A percentile compares a stretch with the other conserved stretches of the same genome.
Evolutionary conservation across 2,329 filamentous ascomycete species (phyloP).

Genomic region (Fusarium sarcochroum): DNA sequence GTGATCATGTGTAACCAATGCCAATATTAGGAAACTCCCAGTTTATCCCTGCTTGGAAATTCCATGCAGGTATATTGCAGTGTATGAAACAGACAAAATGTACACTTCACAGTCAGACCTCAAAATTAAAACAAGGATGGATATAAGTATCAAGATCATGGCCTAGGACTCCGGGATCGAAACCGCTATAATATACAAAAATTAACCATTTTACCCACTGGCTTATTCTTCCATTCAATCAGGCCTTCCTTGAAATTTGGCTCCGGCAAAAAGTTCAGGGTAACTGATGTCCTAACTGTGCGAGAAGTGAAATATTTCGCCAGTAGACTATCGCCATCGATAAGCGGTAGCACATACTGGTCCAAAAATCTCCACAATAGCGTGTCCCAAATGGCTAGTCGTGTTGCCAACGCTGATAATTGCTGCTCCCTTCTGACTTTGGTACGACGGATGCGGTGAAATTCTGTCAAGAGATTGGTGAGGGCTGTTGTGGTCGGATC

Average conservation of each 20-base stretch:
- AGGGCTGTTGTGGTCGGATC: constrained; percentile 4
- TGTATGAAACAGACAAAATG: too few relatives aligned
- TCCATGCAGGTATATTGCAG: too few relatives aligned
- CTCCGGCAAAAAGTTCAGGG: constrained; percentile 31
- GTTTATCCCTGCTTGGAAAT: too few relatives aligned
- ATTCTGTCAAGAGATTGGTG: constrained; percentile 13
- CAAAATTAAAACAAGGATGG: too few relatives aligned
- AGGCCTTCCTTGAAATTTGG: constrained; percentile 21
- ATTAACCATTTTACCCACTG: neutral
- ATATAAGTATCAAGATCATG: too few relatives aligned
- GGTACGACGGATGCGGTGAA: neutral
- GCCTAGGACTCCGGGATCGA: too few relatives aligned
- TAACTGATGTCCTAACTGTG: constrained; percentile 24
- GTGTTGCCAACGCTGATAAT: constrained; percentile 20
- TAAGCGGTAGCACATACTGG: constrained; percentile 28
- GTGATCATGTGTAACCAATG: too few relatives aligned
- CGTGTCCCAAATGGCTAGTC: constrained; percentile 34
- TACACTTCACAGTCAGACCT: too few relatives aligned
- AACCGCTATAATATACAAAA: too few relatives aligned
- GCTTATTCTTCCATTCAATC: constrained; percentile 33
- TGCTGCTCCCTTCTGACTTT: constrained; percentile 20
- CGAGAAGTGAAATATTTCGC: constrained; percentile 32
- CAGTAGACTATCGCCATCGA: constrained; percentile 30
- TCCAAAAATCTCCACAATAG: constrained; percentile 26
- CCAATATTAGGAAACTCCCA: too few relatives aligned